These are phyloP conservation scores for Acacia concinna DNA, from an alignment of 331 rosid genomes.

Conservation along the genomic window DNA sequence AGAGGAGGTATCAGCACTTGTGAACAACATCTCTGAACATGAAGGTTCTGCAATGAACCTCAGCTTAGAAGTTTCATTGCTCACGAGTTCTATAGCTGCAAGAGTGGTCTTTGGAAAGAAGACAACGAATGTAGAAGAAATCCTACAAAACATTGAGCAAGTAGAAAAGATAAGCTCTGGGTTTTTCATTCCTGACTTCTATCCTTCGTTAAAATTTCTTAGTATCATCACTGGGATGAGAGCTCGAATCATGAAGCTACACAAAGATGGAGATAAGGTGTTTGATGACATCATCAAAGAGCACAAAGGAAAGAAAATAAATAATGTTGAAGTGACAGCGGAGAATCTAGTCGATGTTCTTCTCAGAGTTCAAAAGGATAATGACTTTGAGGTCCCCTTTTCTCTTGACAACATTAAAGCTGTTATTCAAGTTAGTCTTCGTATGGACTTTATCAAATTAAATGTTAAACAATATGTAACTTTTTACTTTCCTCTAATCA, in stretches of 20 bases:
- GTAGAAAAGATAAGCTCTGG: neutral
- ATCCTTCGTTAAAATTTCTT: neutral
- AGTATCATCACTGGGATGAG: neutral
- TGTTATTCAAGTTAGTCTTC: neutral
- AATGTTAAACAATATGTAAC: neutral
- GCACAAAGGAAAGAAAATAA: neutral
- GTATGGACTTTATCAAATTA: neutral
- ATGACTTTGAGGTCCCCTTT: neutral
- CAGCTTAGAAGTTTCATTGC: neutral
- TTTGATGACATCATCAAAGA: neutral
- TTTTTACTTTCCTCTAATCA: neutral
- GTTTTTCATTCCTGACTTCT: neutral
- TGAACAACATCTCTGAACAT: neutral
- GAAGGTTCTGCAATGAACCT: neutral
- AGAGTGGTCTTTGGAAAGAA: neutral
- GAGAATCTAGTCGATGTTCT: constrained; percentile 10
- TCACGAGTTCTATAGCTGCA: neutral
- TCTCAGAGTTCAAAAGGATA: neutral
- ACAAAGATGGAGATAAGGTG: neutral
- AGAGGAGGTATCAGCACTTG: neutral
- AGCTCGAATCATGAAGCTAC: neutral
- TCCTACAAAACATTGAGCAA: neutral
- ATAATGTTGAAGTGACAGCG: neutral
- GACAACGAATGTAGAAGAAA: neutral
- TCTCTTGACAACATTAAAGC: neutral